A percentile compares a stretch with the other conserved stretches of the same genome.
These are phyloP conservation scores for Syzygium malaccense DNA, from an alignment of 441 rosid species.

Conservation along the genomic window DNA sequence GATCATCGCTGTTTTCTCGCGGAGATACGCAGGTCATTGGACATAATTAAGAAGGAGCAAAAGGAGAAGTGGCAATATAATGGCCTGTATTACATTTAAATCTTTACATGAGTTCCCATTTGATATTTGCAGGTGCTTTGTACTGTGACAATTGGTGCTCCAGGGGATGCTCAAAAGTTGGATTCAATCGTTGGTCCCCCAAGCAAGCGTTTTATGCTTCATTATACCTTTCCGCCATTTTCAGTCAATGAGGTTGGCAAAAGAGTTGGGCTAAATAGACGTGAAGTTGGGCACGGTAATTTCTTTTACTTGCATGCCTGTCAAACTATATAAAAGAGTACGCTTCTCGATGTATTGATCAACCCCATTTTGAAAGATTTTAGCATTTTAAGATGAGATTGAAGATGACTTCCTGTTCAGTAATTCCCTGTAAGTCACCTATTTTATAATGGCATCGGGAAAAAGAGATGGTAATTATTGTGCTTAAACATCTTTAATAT, in stretches of 20 bases:
- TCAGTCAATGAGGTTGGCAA: slow-evolving; percentile 92
- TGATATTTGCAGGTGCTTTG: slow-evolving; percentile 57
- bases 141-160: slow-evolving; percentile 93
- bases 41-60: background rate
- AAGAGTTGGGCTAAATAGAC: slow-evolving; percentile 87
- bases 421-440: background rate
- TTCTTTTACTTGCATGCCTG: slow-evolving; percentile 1
- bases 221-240: slow-evolving; percentile 93
- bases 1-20: slow-evolving; percentile 89
- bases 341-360: background rate
- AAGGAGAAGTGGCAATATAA: background rate
- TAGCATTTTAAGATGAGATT: background rate
- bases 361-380: background rate
- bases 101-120: background rate
- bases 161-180: slow-evolving; percentile 82
- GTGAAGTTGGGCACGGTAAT: slow-evolving; percentile 99
- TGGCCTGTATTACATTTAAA: background rate
- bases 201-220: slow-evolving; percentile 96
- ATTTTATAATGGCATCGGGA: background rate
- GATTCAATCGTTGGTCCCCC: slow-evolving; percentile 88
- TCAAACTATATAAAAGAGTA: background rate
- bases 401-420: background rate
- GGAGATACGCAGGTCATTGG: slow-evolving; percentile 88
- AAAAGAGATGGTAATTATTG: background rate
- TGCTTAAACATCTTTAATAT: background rate